Conservation (phyloP, 2,329 filamentous ascomycete species). For the Phialocephala subalpina region DNA sequence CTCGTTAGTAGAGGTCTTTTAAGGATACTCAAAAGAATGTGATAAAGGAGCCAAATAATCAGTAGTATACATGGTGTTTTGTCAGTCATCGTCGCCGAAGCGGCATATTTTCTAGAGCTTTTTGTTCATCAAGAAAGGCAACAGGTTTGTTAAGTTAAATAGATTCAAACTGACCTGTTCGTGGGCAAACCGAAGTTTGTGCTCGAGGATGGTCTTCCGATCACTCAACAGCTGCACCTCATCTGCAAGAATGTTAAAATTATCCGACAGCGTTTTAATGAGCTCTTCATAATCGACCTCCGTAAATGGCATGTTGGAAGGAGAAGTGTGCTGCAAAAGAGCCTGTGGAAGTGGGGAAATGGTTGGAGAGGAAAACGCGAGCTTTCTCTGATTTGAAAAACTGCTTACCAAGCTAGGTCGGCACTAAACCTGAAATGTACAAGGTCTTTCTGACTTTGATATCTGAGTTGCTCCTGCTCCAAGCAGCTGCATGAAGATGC, state of each 20-base stretch:
- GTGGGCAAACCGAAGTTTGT: conserved; percentile 72
- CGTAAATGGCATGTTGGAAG: conserved; percentile 38
- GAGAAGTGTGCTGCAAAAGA: background rate
- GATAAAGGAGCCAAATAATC: conserved; percentile 49
- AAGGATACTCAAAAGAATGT: conserved; percentile 21
- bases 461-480: too few relatives aligned
- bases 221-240: conserved; percentile 70
- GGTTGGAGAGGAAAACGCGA: background rate
- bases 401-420: background rate
- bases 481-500: too few relatives aligned
- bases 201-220: conserved; percentile 70
- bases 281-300: conserved; percentile 47
- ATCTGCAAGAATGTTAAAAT: conserved; percentile 70
- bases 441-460: too few relatives aligned
- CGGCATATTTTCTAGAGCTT: conserved; percentile 89
- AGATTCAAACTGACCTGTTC: conserved; percentile 62
- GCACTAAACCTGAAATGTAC: too few relatives aligned
- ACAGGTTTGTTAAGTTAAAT: background rate
- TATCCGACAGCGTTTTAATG: conserved; percentile 67
- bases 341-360: conserved; percentile 14
- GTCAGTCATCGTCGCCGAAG: conserved; percentile 67
- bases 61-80: conserved; percentile 62
- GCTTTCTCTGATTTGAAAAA: background rate
- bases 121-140: too few relatives aligned
- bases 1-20: background rate